phyloP scores from a whole-genome alignment of 352 stramenopile species.

The Pythium rhizo-oryzae region DNA sequence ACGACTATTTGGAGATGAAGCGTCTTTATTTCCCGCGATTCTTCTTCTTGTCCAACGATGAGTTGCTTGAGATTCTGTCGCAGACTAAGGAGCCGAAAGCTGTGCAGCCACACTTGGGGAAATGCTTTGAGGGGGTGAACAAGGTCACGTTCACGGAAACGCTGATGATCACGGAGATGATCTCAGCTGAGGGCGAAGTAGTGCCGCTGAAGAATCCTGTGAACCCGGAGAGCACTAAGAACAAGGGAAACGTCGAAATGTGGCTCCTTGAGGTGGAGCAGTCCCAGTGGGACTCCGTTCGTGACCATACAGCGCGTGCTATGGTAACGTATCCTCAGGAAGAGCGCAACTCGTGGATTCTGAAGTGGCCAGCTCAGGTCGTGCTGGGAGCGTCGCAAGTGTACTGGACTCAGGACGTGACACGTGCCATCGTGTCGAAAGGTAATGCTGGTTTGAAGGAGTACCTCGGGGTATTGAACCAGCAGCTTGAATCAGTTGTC shows the following conservation, averaged over 20 bases:
- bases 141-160: conserved; percentile 92
- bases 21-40: conserved; percentile 91
- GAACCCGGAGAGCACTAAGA: conserved; percentile 90
- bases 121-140: conserved; percentile 92
- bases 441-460: conserved; percentile 71
- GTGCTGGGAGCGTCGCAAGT: conserved; percentile 92
- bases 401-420: conserved; percentile 95
- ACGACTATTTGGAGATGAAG: conserved; percentile 87
- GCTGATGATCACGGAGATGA: conserved; percentile 94
- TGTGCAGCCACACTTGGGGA: conserved; percentile 91
- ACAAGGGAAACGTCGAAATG: conserved; percentile 96
- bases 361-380: conserved; percentile 94
- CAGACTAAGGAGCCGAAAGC: conserved; percentile 94
- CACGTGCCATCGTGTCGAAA: conserved; percentile 74
- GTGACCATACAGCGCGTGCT: conserved; percentile 89
- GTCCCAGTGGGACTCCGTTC: conserved; percentile 91
- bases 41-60: conserved; percentile 97
- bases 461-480: conserved; percentile 86
- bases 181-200: conserved; percentile 91
- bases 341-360: conserved; percentile 88
- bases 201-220: conserved; percentile 85
- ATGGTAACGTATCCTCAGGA: conserved; percentile 85
- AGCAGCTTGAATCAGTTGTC: conserved; percentile 90
- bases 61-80: conserved; percentile 94
- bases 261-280: conserved; percentile 93